Base-by-base conservation (phyloP, 2,329 filamentous ascomycete genomes). In the Monilinia laxa region DNA sequence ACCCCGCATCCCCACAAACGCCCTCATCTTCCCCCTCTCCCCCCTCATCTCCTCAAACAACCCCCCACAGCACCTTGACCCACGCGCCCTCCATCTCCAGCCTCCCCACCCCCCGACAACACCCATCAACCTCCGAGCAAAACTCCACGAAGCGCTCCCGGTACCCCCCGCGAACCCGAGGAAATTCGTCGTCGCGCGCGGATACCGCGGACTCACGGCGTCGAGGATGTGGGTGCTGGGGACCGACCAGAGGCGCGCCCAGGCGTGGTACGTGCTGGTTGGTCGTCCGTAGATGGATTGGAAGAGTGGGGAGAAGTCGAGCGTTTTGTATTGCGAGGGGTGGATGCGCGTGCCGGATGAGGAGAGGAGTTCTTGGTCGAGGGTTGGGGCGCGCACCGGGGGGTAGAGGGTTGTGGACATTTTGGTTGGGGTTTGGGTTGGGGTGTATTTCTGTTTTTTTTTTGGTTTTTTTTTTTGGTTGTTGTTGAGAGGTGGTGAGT, bases 31-130 rank as follows among this genome's bases (percentile, higher is more conserved):
- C 23, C 51, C 58, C 28, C 45, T 38, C 12, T 38, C 18, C 14
- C 20, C 16, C 9, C 45, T 51, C 58, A 60, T 60, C 14, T 60
- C 58, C 16, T 60, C 58, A 38, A 51, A 60, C 20, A 60, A 25
- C 1, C 58, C 58, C 58, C 7, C 51, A 14, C 12, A 60, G n/a
- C 35, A 60, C 12, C 14, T 51, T 60, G 12, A 47, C n/a, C 58
- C 58, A 60, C 7, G 58, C 58, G 0, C 45, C 58, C 9, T 60
- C 58, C 58, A 60, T 60, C 28, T 51, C n/a, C 9, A 2, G 2
- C 3, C 58, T 60, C 7, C 57, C 58, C 23, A 60, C 25, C 28
- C 23, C 3, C 25, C 18, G 18, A 25, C 16, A 57, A 58, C 18
- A 28, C 3, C 28, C n/a, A 59, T 59, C 57, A 7, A 59, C 57